Base-by-base conservation (phyloP, 2,329 filamentous ascomycete genomes). In the Paecilomyces formosus region DNA sequence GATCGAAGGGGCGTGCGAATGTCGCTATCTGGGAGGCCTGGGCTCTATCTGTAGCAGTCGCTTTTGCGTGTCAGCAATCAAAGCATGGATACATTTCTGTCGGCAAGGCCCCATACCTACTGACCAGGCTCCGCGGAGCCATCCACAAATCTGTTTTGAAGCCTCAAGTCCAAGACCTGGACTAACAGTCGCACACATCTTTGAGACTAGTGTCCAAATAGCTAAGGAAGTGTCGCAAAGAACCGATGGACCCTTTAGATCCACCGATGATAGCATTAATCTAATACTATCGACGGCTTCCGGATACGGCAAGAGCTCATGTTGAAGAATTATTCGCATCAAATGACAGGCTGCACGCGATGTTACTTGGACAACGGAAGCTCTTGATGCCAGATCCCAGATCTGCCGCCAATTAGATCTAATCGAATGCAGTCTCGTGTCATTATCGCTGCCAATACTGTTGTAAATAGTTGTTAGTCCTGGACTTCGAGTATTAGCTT, bases 51-150 rank as follows among this genome's bases (percentile, higher is more conserved):
- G 78, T 74, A 62, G 81, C 76, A 2, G 73, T 75, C 45, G 80
- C 86, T 88, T 62, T 30, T n/a, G 35, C 4, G 8, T 21, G 15
- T 45, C 5, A 45, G 39, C 39, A 21, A 18, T 8, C 3, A 39
- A n/a, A 15, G 8, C 5, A 31, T 9, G n/a, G 18, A 18, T 45
- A 1, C 8, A 4, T 45, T 45, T 12, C n/a, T n/a, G 8, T 2
- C 4, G 39, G 18, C 39, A 45, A 8, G n/a, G 5, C 8, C 18
- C 51, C 28, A 70, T 78, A 93, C 90, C 86, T 63, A 92, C 88
- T 63, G 86, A 86, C 92, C 93, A 99, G 66, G 83, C 87, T 33
- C 86, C 82, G 65, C 92, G 86, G 1, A 94, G 72, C 94, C 94
- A 99, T 65, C 86, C 82, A 58, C 94, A 83, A 35, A 94, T 82